phyloP scores from a whole-genome alignment of 2,329 filamentous ascomycete species.

The Venturia aucupariae region DNA sequence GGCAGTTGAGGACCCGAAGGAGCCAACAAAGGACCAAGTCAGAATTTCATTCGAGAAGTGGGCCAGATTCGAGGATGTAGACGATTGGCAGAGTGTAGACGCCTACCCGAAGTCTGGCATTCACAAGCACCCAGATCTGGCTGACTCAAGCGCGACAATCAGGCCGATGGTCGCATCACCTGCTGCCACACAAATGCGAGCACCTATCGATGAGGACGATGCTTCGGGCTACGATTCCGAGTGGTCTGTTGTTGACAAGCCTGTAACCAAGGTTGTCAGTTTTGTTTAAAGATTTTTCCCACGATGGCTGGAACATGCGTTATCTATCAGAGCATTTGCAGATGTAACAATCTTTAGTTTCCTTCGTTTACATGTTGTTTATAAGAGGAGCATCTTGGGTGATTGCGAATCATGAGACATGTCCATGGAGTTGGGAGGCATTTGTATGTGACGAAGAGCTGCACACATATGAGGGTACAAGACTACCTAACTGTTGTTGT shows the following conservation, averaged over 20 bases:
- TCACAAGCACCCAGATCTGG: neutral
- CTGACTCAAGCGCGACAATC: neutral
- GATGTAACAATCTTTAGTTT: too few species aligned
- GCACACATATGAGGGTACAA: too few species aligned
- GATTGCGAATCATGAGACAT: too few species aligned
- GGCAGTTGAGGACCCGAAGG: neutral
- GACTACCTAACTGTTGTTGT: too few species aligned
- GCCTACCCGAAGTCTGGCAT: neutral
- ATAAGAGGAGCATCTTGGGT: too few species aligned
- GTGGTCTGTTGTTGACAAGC: neutral
- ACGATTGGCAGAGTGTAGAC: neutral
- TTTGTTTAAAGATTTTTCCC: neutral
- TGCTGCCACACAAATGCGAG: neutral
- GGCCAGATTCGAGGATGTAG: neutral
- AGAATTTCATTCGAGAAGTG: neutral
- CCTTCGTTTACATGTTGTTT: too few species aligned
- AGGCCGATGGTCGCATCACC: neutral
- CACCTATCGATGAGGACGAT: neutral
- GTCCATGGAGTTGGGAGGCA: too few species aligned
- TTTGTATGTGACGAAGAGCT: too few species aligned
- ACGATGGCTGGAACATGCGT: neutral
- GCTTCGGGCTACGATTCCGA: neutral
- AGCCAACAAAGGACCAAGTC: neutral
- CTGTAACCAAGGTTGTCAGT: neutral
- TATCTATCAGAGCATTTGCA: neutral